Conservation (phyloP, 768 basidiomycete genomes). For the Galerina marginata region DNA sequence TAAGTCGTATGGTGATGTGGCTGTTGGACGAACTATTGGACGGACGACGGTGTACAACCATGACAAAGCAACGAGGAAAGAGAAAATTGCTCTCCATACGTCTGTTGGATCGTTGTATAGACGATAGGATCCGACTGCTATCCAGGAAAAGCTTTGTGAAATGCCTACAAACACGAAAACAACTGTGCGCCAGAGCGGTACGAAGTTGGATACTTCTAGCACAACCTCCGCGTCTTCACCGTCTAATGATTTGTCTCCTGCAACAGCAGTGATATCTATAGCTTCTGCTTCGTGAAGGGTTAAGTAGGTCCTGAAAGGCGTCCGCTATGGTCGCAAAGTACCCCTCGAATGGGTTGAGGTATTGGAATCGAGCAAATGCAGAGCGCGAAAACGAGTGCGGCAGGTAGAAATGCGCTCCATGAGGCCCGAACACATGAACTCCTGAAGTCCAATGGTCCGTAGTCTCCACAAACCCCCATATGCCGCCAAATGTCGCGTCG, state of each 20-base stretch:
- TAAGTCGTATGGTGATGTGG: slow-evolving; percentile 69
- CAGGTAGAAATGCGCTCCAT: slow-evolving; percentile 57
- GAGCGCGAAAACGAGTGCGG: slow-evolving; percentile 48
- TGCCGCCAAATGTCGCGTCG: not conserved
- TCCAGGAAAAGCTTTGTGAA: slow-evolving; percentile 61
- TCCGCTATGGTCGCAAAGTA: slow-evolving; percentile 30
- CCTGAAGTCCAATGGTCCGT: slow-evolving; percentile 47
- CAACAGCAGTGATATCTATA: slow-evolving; percentile 33
- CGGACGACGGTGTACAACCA: slow-evolving; percentile 74
- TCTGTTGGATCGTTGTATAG: slow-evolving; percentile 41
- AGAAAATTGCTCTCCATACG: slow-evolving; percentile 41
- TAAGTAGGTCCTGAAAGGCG: slow-evolving; percentile 48
- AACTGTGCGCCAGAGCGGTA: slow-evolving; percentile 65
- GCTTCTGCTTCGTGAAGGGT: slow-evolving; percentile 63
- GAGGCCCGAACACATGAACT: slow-evolving; percentile 53
- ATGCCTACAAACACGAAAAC: slow-evolving; percentile 63
- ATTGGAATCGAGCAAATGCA: slow-evolving; percentile 42
- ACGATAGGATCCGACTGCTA: slow-evolving; percentile 60
- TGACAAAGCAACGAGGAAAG: slow-evolving; percentile 53
- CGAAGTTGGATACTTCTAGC: slow-evolving; percentile 26
- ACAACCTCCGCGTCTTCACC: slow-evolving; percentile 25
- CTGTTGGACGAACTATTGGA: slow-evolving; percentile 54
- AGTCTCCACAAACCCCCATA: slow-evolving; percentile 40
- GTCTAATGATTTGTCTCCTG: slow-evolving; percentile 24
- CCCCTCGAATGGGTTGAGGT: slow-evolving; percentile 29